Base-by-base conservation (phyloP, 2,329 filamentous ascomycete genomes). In the Monilinia laxa region DNA sequence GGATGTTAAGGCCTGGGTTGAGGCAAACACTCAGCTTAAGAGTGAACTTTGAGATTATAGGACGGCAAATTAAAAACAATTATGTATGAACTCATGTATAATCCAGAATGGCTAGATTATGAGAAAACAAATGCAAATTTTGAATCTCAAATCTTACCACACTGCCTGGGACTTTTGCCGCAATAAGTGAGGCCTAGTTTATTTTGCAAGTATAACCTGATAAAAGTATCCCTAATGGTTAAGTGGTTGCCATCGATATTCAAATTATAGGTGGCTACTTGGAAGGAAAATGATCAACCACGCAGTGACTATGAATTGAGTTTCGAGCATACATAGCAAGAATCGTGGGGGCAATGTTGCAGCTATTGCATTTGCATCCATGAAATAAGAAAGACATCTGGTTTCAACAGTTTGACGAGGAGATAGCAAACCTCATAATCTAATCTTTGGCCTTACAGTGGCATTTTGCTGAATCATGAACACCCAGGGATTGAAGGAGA, bases 1-100 rank as follows among this genome's bases (percentile, higher is more conserved):
- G 38, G 92, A 96, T 78, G 90, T 97, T n/a, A 83, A 86, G 76
- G 74, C 78, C 64, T 93, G 90, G 89, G 80, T 92, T 70, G 86
- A 86, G 78, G 81, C 84, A 64, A 90, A 90, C 67, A 31, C 71
- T 42, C 69, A 65, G 11, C 69, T 74, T 38, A 76, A 76, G 67
- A 75, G 72, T 55, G 73, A 75, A 64, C 68, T 76, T 65, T 76
- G 16, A 62, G 31, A 38, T 11, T 23, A 51, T 20, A 5, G 18
- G n/a, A 40, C 14, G n/a, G 31, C 16, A 11, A 38, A 38, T 12
- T n/a, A 16, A 23, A 51, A 56, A 14, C 10, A 18, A n/a, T 38
- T 20, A 60, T 38, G 35, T 25, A 60, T 38, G 7, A 51, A 60
- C 47, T 35, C 45, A 38, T 55, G 10, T 4, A 38, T 55, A 55